A percentile compares a stretch with the other conserved stretches of the same genome.
These are phyloP conservation scores for Podila epicladia DNA, from an alignment of 192 early-diverging fungal genomes.

Conservation along the genomic window DNA sequence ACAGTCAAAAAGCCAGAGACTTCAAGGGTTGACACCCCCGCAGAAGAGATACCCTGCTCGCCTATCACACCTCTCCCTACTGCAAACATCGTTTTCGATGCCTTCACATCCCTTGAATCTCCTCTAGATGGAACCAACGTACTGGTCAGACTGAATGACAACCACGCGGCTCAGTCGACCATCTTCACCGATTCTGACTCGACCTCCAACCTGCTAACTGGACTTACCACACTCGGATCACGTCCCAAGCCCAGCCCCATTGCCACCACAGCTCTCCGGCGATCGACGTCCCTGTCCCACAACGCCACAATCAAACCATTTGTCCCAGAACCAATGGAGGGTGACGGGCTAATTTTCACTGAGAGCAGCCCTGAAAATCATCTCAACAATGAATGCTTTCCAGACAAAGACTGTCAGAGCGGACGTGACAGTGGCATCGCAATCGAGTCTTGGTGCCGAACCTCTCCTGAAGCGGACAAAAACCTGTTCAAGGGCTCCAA, in stretches of 20 bases:
- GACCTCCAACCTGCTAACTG: background rate
- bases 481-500: background rate
- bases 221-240: background rate
- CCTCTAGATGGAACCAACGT: too few species aligned
- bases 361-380: background rate
- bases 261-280: background rate
- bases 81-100: too few species aligned
- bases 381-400: background rate
- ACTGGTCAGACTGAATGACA: background rate
- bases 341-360: background rate
- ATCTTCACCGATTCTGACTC: too few species aligned
- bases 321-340: background rate
- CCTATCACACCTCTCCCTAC: too few species aligned
- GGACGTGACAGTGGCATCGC: slow-evolving; percentile 35
- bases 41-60: background rate
- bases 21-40: background rate
- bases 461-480: background rate
- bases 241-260: slow-evolving; percentile 12
- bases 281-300: background rate
- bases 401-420: background rate
- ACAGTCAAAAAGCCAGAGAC: too few species aligned
- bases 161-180: background rate
- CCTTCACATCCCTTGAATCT: too few species aligned
- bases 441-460: slow-evolving; percentile 18
- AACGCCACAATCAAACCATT: background rate